Evolutionary conservation across 2,329 filamentous ascomycete species (phyloP), one percentile per base, ranked within the genome.

Genomic region (Diaporthe capsici): DNA sequence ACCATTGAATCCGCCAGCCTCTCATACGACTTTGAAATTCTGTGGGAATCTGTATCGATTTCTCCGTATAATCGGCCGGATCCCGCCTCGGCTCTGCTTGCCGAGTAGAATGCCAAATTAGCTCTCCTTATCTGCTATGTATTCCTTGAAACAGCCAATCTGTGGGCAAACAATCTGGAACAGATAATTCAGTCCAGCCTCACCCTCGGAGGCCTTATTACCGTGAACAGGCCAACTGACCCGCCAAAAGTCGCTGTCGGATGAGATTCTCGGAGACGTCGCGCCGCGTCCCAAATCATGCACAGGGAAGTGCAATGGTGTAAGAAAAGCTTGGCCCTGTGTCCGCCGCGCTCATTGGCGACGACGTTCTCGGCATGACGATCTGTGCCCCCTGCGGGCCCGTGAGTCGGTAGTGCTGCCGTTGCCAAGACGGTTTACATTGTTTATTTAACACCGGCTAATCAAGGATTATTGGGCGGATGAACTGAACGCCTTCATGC

Each of bases 371-470:
- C 4, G 47, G 65, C 49, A 70, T 70, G 65, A 70, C 65, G 65
- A 70, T 70, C 65, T 55, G 34, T 55, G 49, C 34, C 65, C 49
- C 34, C 34, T 28, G 49, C 49, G 65, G 65, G 49, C 47, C 34
- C 25, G 49, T 42, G 15, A 42, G 34, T 55, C 65, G 65, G 65
- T 55, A 70, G 65, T 70, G 65, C 49, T 70, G 65, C 49, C 34
- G 65, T 70, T 55, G 65, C 65, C 65, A 70, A 70, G 65, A 70
- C 49, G 17, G 49, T 47, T 55, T 31, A 70, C 65, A 70, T 70
- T 70, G 65, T 70, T 70, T 70, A 70, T 70, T 70, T 53, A 70
- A 70, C 49, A 55, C 49, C 65, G 65, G 65, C 47, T 70, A 70
- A 70, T 70, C 65, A 42, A 28, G 49, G 47, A n/a, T 55, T 42